Evolutionary conservation across 176 grass and related monocot genomes (phyloP), one percentile per base, ranked within the genome.

Genomic region (Sorghum bicolor): DNA sequence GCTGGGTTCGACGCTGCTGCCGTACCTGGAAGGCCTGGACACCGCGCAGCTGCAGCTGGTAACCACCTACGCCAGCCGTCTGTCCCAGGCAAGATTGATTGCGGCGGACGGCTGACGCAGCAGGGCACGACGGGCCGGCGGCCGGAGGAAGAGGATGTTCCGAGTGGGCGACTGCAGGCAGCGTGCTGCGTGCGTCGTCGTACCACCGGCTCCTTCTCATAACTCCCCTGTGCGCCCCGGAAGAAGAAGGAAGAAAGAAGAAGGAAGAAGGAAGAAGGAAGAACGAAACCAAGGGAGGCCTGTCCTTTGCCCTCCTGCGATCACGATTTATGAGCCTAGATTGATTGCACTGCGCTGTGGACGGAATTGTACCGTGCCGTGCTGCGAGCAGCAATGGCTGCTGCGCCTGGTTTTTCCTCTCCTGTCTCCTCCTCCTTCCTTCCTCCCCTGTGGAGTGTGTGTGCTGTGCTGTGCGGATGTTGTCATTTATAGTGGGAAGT

Each of bases 1-100:
- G 85, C 94, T 97, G 50, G 94, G 94, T 9, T 80, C 92, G 33
- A 9, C 91, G 24, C 92, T 95, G 80, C 43, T 81, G 71, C 85
- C 85, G 72, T 82, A 82, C 16, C 39, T 81, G 77, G 85, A 86
- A 61, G 16, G 85, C 11, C 85, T 81, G 43, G 85, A 81, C 85
- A 67, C 33, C 70, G 43, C 77, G 45, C 77, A 75, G 77, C 85
- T 75, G 85, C 85, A 87, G 77, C 70, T 81, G 24, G 77, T 87
- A 74, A 81, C 77, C 33, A 75, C 85, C 78, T 88, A 92, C 48
- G 94, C 89, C 29, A 94, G 72, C 67, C 78, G 83, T 37, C 76
- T 92, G 81, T 92, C 91, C 65, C 87, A 90, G 47, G 69, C 85
- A 14, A 81, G 91, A 69, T 82, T 76, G 33, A 74, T 73, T 83